Base-by-base conservation (phyloP, 139 green algal species). In the Tetraselmis striata region DNA sequence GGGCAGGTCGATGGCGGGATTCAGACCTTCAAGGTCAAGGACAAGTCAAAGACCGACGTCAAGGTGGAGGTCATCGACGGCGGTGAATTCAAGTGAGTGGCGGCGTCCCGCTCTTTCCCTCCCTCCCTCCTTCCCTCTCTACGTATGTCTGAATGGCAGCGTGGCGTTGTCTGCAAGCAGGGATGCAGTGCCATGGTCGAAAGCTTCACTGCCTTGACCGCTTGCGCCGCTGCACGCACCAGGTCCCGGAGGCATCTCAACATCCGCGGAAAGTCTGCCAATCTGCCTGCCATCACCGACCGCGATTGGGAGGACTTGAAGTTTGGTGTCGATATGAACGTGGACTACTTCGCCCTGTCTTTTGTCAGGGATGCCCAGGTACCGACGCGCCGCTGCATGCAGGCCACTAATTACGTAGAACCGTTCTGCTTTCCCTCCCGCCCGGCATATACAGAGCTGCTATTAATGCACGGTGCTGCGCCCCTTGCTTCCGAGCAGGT, bases 301-400 rank as follows among this genome's bases (percentile, higher is more conserved):
- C 87, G 90, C 76, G 93, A 96, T 85, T 95, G 92, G 93, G 85
- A 90, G 5, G 93, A 97, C 88, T 84, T 97, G 30, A 87, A 93
- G 85, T 92, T 92, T 78, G 90, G 88, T 24, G 58, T 93, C 2
- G 87, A 93, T 58, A 84, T 89, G 29, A 90, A 92, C 2, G 92
- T 96, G 1, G 93, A 96, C 85, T 95, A 92, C 85, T 94, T 92
- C 45, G 93, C 93, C 0, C 89, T 96, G n/a, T 94, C 89, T 1
- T 96, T 96, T 81, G 93, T 91, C 31, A 86, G 88, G 84, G 85
- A 84, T 29, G 27, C 67, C 2, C 5, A 59, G 75, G 75, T 67
- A 67, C 45, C 5, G n/a, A n/a, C n/a, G n/a, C n/a, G n/a, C n/a
- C n/a, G n/a, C n/a, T n/a, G n/a, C n/a, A n/a, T n/a, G n/a, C n/a